Percentiles rank a stretch among this genome's conserved stretches.
Conservation (phyloP, 768 basidiomycete species). For the Boletus rubescentipes region DNA sequence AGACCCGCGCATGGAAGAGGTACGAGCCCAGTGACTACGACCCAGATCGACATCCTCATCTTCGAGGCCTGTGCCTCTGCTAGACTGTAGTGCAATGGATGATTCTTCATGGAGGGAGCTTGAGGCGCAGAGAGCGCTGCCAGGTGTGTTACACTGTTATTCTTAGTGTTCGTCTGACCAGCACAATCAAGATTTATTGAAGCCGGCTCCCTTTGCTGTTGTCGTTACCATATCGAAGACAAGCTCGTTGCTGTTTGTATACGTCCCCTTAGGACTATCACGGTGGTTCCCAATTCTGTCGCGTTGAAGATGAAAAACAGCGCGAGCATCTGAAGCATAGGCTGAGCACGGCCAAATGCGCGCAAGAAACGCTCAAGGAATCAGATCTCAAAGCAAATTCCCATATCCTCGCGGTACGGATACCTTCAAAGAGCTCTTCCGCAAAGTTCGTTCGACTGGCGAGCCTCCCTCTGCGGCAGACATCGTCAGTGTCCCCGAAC, state of each 20-base stretch:
- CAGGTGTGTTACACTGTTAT: slow-evolving; percentile 54
- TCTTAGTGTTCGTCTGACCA: slow-evolving; percentile 2
- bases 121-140: slow-evolving; percentile 91
- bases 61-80: slow-evolving; percentile 90
- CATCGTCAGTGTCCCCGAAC: slow-evolving; percentile 90
- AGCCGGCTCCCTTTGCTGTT: slow-evolving; percentile 93
- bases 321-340: slow-evolving; percentile 92
- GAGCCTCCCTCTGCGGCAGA: slow-evolving; percentile 88
- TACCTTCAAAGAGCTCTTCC: slow-evolving; percentile 99
- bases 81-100: slow-evolving; percentile 88
- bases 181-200: slow-evolving; percentile 54
- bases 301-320: slow-evolving; percentile 95
- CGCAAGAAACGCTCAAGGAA: slow-evolving; percentile 95
- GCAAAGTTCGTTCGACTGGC: slow-evolving; percentile 95
- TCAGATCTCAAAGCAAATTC: slow-evolving; percentile 89
- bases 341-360: slow-evolving; percentile 98
- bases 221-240: slow-evolving; percentile 43
- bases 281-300: neutral
- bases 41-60: slow-evolving; percentile 90
- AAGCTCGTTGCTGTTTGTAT: too few species aligned
- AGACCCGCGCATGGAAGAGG: slow-evolving; percentile 84
- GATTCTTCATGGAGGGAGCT: slow-evolving; percentile 83
- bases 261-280: too few species aligned
- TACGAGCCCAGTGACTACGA: slow-evolving; percentile 98
- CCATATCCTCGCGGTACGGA: slow-evolving; percentile 90